Evolutionary conservation across 1,284 basidiomycete genomes (phyloP).

Genomic region (Cryptococcus sp.): DNA sequence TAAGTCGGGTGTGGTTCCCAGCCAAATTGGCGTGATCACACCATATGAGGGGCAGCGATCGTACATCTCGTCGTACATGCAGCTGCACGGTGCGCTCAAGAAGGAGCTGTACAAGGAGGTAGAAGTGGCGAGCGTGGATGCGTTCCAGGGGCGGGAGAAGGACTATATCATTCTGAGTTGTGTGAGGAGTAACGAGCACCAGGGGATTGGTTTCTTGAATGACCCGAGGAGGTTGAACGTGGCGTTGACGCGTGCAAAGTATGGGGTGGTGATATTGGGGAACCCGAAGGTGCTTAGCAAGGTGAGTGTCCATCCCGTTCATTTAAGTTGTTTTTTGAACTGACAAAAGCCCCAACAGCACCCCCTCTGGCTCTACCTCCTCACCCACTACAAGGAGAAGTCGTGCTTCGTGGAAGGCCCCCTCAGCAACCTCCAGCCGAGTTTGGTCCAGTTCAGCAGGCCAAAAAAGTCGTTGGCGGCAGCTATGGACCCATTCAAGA

Average conservation of each 20-base stretch:
- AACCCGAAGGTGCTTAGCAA: slow-evolving; percentile 99
- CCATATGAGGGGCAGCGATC: slow-evolving; percentile 99
- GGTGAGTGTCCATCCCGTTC: slow-evolving; percentile 54
- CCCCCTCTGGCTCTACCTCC: slow-evolving; percentile 94
- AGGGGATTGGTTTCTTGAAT: slow-evolving; percentile 98
- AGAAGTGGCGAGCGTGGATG: slow-evolving; percentile 97
- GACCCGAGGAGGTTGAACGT: slow-evolving; percentile 96
- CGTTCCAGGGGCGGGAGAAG: slow-evolving; percentile 99
- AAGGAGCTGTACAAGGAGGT: slow-evolving; percentile 99
- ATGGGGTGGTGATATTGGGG: slow-evolving; percentile 94
- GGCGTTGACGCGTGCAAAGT: slow-evolving; percentile 94
- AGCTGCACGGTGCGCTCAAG: slow-evolving; percentile 95
- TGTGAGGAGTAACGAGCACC: slow-evolving; percentile 98
- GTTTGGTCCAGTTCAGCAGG: slow-evolving; percentile 99
- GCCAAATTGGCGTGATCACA: slow-evolving; percentile 96
- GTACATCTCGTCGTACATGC: slow-evolving; percentile 99
- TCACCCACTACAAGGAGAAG: slow-evolving; percentile 98
- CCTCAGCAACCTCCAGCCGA: slow-evolving; percentile 90
- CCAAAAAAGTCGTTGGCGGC: slow-evolving; percentile 79
- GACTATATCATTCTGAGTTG: slow-evolving; percentile 99
- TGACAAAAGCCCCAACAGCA: slow-evolving; percentile 60
- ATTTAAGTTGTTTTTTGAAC: background rate
- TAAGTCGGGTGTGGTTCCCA: slow-evolving; percentile 93
- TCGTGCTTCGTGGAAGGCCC: slow-evolving; percentile 92
- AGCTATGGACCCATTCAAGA: slow-evolving; percentile 83